A percentile compares a stretch with the other conserved stretches of the same genome.
Evolutionary conservation across 345 rosid genomes (phyloP).

Genomic region (Syzygium aqueum): DNA sequence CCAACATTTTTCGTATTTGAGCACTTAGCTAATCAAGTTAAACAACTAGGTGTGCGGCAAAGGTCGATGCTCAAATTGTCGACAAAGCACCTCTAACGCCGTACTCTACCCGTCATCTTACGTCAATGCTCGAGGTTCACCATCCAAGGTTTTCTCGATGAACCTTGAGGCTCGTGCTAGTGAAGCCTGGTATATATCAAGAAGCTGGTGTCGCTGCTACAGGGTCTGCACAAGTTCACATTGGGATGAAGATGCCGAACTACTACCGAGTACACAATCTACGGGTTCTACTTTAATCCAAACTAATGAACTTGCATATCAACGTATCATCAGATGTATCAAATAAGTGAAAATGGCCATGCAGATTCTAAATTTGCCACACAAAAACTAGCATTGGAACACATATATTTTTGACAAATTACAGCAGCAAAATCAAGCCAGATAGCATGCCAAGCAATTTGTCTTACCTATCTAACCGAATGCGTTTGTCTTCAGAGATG

Average conservation of each 20-base stretch:
- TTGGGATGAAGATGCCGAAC: background rate
- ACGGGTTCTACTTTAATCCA: background rate
- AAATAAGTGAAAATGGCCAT: background rate
- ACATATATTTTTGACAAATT: background rate
- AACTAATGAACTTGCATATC: background rate
- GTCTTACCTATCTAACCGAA: background rate
- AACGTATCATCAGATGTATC: background rate
- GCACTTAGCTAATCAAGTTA: background rate
- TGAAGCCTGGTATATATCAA: background rate
- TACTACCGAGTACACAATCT: background rate
- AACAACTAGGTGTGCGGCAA: background rate
- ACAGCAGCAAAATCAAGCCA: background rate
- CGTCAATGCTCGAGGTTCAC: background rate
- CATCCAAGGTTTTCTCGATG: background rate
- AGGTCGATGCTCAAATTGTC: background rate
- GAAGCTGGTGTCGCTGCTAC: background rate
- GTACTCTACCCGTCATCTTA: background rate
- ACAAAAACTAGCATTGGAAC: background rate
- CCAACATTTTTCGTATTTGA: background rate
- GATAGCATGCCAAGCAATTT: background rate
- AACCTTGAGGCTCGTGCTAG: background rate
- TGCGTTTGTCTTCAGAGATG: background rate
- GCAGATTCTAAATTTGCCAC: background rate
- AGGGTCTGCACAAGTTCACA: background rate
- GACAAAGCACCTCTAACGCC: background rate